Evolutionary conservation across 805 yeast species (phyloP).

Genomic region (Pichia scutulata): DNA sequence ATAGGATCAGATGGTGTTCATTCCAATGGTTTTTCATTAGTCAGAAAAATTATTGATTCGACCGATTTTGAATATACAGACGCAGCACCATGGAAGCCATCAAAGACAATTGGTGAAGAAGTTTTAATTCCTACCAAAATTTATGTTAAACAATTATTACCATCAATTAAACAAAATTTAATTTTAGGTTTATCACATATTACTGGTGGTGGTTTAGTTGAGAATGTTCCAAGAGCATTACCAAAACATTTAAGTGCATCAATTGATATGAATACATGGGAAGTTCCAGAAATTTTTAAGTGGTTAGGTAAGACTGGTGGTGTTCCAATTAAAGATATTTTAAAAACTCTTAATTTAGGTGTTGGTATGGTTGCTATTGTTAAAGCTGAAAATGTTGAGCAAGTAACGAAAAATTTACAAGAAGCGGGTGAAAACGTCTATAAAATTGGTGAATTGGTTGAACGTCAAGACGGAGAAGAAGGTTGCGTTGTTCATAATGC

Average conservation of each 20-base stretch:
- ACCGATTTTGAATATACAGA: conserved; percentile 65
- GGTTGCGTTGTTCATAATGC: conserved; percentile 53
- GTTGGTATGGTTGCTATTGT: conserved; percentile 93
- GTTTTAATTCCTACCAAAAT: conserved; percentile 86
- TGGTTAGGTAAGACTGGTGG: conserved; percentile 92
- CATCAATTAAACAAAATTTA: conserved; percentile 57
- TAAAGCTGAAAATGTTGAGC: conserved; percentile 53
- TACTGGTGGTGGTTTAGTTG: conserved; percentile 97
- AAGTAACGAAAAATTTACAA: conserved; percentile 44
- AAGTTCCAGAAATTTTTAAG: conserved; percentile 80
- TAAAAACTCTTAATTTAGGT: conserved; percentile 93
- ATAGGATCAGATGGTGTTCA: conserved; percentile 89
- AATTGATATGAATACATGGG: conserved; percentile 75
- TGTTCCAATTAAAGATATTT: conserved; percentile 76
- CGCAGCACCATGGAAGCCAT: conserved; percentile 76
- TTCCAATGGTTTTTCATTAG: conserved; percentile 93
- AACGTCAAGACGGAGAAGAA: conserved; percentile 38
- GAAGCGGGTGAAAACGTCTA: conserved; percentile 71
- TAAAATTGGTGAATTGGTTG: conserved; percentile 53
- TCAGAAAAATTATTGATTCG: conserved; percentile 82
- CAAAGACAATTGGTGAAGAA: conserved; percentile 75
- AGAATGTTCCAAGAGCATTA: conserved; percentile 91
- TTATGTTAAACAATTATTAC: conserved; percentile 85
- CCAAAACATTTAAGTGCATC: conserved; percentile 74
- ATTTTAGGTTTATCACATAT: conserved; percentile 90